Percentiles rank a stretch among this genome's conserved stretches.
Conservation (phyloP, 1,284 basidiomycete species). For the Ganoderma lingzhi region DNA sequence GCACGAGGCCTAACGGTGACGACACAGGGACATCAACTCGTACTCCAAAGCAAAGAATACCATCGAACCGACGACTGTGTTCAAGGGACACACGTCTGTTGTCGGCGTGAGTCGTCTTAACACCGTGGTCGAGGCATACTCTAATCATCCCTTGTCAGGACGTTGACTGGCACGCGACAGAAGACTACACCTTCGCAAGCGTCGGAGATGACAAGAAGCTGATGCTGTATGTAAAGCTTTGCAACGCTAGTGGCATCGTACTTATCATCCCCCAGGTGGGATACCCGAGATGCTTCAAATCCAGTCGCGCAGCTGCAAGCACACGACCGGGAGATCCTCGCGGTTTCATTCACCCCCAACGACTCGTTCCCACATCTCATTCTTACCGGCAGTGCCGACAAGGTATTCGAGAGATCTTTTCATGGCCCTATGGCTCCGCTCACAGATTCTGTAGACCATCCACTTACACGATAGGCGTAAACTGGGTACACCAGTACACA, state of each 20-base stretch:
- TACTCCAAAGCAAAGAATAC: slow-evolving; percentile 86
- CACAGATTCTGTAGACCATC: slow-evolving; percentile 67
- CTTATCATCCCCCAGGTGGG: slow-evolving; percentile 75
- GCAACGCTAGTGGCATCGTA: slow-evolving; percentile 7
- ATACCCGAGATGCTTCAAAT: slow-evolving; percentile 80
- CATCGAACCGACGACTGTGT: slow-evolving; percentile 85
- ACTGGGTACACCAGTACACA: slow-evolving; percentile 85
- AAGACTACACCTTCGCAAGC: slow-evolving; percentile 91
- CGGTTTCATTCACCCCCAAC: slow-evolving; percentile 90
- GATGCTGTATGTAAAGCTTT: slow-evolving; percentile 73
- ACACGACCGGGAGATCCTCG: slow-evolving; percentile 91
- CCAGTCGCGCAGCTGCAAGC: slow-evolving; percentile 84
- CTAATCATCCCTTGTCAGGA: slow-evolving; percentile 63
- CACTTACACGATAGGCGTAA: slow-evolving; percentile 91
- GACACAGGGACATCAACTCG: slow-evolving; percentile 86
- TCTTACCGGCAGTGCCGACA: slow-evolving; percentile 94
- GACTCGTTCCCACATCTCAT: slow-evolving; percentile 76
- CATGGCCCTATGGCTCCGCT: not conserved
- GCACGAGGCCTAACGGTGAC: slow-evolving; percentile 4
- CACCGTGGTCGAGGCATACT: not conserved
- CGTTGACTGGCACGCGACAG: slow-evolving; percentile 93
- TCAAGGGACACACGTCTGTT: slow-evolving; percentile 88
- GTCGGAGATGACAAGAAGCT: slow-evolving; percentile 98
- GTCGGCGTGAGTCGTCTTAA: slow-evolving; percentile 75
- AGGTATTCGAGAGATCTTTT: slow-evolving; percentile 55